Conservation (phyloP, 495 filamentous ascomycete species). For the Penicillium daleae region DNA sequence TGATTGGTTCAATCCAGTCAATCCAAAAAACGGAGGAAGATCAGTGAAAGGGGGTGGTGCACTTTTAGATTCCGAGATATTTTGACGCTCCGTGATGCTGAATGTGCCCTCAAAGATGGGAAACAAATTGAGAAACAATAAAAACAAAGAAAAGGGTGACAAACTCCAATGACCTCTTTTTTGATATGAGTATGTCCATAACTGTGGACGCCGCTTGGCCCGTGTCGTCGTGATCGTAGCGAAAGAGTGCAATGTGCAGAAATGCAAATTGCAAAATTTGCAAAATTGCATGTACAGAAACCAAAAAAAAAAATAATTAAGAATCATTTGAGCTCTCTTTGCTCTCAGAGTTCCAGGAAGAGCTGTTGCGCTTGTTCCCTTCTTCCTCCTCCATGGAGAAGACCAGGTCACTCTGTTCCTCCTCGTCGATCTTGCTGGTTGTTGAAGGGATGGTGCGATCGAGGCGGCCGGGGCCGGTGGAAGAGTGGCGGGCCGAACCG, state of each 20-base stretch:
- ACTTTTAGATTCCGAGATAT: constrained; percentile 11
- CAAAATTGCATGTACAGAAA: background rate
- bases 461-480: constrained; percentile 38
- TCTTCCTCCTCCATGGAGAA: constrained; percentile 81
- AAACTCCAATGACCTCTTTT: constrained; percentile 30
- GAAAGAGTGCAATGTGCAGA: constrained; percentile 8
- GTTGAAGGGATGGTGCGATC: constrained; percentile 52
- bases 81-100: constrained; percentile 29
- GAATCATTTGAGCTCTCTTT: constrained; percentile 27
- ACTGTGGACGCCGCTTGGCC: constrained; percentile 16
- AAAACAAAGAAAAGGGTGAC: constrained; percentile 1
- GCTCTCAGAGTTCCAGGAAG: constrained; percentile 36
- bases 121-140: background rate
- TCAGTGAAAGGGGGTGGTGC: constrained; percentile 5
- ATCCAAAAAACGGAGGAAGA: background rate
- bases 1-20: background rate
- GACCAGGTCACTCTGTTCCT: constrained; percentile 65
- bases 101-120: constrained; percentile 16
- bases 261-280: background rate
- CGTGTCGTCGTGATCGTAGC: constrained; percentile 28
- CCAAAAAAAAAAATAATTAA: constrained; percentile 26
- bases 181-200: constrained; percentile 29
- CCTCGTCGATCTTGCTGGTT: constrained; percentile 75
- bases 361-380: constrained; percentile 49
- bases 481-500: constrained; percentile 45